Evolutionary conservation across 768 basidiomycete species (phyloP).

Genomic region (Mycena kentingensis): DNA sequence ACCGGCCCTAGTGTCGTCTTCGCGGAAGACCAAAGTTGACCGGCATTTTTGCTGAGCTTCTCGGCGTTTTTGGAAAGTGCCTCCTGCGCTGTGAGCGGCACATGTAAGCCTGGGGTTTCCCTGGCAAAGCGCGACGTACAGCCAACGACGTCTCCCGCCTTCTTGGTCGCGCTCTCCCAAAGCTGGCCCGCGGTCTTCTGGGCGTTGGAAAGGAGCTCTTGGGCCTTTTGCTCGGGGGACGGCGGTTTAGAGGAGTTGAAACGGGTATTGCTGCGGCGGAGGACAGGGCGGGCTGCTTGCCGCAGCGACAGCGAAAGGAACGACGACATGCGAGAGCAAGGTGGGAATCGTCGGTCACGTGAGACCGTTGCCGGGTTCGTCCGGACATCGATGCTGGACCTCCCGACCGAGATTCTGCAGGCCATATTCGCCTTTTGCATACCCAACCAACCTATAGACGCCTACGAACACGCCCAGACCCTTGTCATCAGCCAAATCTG

Average conservation of each 20-base stretch:
- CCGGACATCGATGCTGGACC: too few relatives aligned
- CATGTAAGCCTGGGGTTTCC: background rate
- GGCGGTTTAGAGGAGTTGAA: slow-evolving; percentile 46
- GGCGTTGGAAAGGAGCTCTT: slow-evolving; percentile 61
- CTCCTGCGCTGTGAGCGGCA: background rate
- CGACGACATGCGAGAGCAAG: slow-evolving; percentile 16
- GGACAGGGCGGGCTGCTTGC: slow-evolving; percentile 29
- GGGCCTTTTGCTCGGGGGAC: slow-evolving; percentile 70
- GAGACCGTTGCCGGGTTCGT: too few relatives aligned
- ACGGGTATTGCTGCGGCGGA: slow-evolving; percentile 35
- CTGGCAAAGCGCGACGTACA: slow-evolving; percentile 5
- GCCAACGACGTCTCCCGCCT: slow-evolving; percentile 46
- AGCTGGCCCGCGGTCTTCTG: slow-evolving; percentile 59
- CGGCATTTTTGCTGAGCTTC: slow-evolving; percentile 19
- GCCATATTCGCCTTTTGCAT: slow-evolving; percentile 2
- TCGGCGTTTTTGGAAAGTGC: slow-evolving; percentile 21
- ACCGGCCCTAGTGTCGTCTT: slow-evolving; percentile 42
- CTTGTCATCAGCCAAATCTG: slow-evolving; percentile 9
- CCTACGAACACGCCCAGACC: background rate
- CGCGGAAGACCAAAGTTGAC: slow-evolving; percentile 20
- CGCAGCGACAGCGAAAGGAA: slow-evolving; percentile 22
- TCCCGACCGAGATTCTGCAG: background rate
- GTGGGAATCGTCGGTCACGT: too few relatives aligned
- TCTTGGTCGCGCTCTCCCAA: slow-evolving; percentile 51
- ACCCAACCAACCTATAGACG: background rate